Evolutionary conservation across 208 protist genomes (phyloP).

Genomic region (Acanthamoeba lenticulata): DNA sequence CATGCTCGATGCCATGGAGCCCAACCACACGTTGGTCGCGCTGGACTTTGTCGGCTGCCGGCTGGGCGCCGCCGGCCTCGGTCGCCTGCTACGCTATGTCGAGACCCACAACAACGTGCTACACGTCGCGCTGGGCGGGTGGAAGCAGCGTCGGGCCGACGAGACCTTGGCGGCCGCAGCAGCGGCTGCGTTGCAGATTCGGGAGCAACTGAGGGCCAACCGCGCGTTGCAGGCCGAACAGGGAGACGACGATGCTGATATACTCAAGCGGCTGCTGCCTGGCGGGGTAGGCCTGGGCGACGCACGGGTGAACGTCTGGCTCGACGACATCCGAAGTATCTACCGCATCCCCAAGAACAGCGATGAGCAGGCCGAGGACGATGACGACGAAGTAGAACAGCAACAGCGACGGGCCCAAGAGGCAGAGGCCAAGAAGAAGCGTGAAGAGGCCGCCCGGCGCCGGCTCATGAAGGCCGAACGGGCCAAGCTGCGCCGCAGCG

Average conservation of each 20-base stretch:
- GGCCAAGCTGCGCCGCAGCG: too few relatives aligned
- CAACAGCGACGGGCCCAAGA: neutral
- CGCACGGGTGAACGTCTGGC: neutral
- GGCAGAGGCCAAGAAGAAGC: neutral
- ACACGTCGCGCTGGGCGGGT: neutral
- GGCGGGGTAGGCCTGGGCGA: neutral
- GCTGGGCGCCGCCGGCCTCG: neutral
- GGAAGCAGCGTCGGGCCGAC: neutral
- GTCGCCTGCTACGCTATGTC: neutral
- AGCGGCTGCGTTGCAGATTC: neutral
- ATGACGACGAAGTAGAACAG: neutral
- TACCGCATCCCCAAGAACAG: neutral
- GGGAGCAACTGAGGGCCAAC: neutral
- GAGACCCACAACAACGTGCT: neutral
- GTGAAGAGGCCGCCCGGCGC: neutral
- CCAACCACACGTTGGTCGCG: neutral
- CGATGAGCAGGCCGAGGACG: neutral
- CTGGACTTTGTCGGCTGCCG: neutral
- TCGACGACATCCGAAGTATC: conserved; percentile 11
- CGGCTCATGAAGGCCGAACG: neutral
- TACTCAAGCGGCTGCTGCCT: neutral
- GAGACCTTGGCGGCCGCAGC: neutral
- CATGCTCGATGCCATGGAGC: neutral
- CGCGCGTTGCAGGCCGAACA: too few relatives aligned
- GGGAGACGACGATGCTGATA: too few relatives aligned